A percentile compares a stretch with the other conserved stretches of the same genome.
These are phyloP conservation scores for Nicotiana tabacum DNA, from an alignment of 257 asterid species.

Conservation along the genomic window DNA sequence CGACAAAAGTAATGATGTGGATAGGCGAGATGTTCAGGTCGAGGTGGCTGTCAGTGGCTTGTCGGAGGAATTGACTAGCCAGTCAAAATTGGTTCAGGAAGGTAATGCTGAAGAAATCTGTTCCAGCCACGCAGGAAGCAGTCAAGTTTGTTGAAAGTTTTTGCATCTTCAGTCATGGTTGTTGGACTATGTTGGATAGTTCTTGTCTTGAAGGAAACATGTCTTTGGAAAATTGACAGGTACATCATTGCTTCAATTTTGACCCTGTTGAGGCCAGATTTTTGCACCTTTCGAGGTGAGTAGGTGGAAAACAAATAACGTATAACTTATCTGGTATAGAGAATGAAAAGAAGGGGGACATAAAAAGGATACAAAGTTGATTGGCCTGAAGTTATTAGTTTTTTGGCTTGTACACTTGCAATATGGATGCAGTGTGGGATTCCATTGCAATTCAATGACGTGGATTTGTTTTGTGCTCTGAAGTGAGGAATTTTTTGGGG, in stretches of 20 bases:
- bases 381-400: background rate
- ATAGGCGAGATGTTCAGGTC: background rate
- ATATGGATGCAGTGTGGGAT: background rate
- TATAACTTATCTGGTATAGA: background rate
- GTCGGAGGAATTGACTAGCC: background rate
- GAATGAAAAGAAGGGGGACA: background rate
- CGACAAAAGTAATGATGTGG: background rate
- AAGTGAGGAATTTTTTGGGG: background rate
- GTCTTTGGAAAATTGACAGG: background rate
- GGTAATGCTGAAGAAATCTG: background rate
- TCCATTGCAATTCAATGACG: background rate
- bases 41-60: background rate
- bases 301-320: background rate
- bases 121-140: background rate
- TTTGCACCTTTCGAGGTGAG: background rate
- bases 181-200: background rate
- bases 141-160: background rate
- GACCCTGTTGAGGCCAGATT: background rate
- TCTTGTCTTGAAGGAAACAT: background rate
- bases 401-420: background rate
- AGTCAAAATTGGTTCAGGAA: background rate
- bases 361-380: background rate
- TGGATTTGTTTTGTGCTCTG: background rate
- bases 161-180: background rate
- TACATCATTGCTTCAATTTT: background rate